These are phyloP conservation scores for Phlyctochytrium bullatum DNA, from an alignment of 192 early-diverging fungal species.

Conservation along the genomic window DNA sequence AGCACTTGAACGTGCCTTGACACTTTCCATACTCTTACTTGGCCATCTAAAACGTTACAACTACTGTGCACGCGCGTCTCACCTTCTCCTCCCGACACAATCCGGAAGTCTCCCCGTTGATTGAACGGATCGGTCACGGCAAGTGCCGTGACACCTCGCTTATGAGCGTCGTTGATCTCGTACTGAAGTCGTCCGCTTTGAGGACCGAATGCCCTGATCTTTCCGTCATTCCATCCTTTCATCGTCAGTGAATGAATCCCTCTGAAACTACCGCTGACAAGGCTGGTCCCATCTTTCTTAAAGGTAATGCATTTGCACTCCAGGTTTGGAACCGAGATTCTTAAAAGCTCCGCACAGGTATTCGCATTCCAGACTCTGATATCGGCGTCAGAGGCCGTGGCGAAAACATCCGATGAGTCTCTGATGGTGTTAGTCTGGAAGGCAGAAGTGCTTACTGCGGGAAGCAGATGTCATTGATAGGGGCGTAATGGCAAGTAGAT, in stretches of 20 bases:
- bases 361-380: conserved; percentile 57
- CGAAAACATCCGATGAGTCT: conserved; percentile 53
- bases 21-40: conserved; percentile 58
- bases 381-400: conserved; percentile 56
- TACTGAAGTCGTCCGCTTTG: conserved; percentile 58
- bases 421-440: conserved; percentile 21
- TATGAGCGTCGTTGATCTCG: conserved; percentile 59
- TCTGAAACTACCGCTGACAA: conserved; percentile 36
- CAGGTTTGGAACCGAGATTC: conserved; percentile 57
- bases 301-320: conserved; percentile 60
- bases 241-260: not conserved
- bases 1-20: conserved; percentile 40
- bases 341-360: conserved; percentile 46
- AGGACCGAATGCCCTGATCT: conserved; percentile 61
- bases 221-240: conserved; percentile 59
- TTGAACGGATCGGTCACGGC: conserved; percentile 50
- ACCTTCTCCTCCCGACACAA: conserved; percentile 58
- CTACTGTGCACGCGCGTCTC: not conserved
- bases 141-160: conserved; percentile 50
- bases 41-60: conserved; percentile 39
- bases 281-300: conserved; percentile 53
- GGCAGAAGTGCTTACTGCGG: conserved; percentile 37
- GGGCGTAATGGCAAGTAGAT: conserved; percentile 51
- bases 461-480: conserved; percentile 55
- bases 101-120: conserved; percentile 44